phyloP scores from a whole-genome alignment of 176 grass and related monocot species.

The Saccharum officinarum region DNA sequence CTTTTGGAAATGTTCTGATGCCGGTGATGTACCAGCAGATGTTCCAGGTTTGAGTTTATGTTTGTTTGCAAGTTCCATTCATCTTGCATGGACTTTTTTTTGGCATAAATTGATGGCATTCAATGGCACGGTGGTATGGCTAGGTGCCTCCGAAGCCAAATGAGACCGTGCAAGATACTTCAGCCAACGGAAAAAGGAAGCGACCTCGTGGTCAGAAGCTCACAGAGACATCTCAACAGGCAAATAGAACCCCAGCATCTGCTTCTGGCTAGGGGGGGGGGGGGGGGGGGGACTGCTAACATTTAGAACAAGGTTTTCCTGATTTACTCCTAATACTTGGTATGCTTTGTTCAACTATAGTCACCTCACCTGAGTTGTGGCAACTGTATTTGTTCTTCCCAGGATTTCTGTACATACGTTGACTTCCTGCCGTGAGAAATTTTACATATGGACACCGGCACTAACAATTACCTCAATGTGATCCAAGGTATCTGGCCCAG shows the following conservation, averaged over 20 bases:
- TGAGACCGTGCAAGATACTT: slow-evolving; percentile 45
- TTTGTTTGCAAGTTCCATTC: slow-evolving; percentile 27
- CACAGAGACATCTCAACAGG: slow-evolving; percentile 49
- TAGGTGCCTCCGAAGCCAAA: slow-evolving; percentile 75
- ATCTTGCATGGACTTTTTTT: slow-evolving; percentile 10
- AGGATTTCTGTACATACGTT: slow-evolving; percentile 39
- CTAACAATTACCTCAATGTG: neutral
- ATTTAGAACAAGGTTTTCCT: slow-evolving; percentile 36
- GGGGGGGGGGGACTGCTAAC: neutral
- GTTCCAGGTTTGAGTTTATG: slow-evolving; percentile 68
- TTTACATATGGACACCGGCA: neutral
- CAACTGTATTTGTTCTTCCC: neutral
- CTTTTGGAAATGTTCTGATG: slow-evolving; percentile 94
- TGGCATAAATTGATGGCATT: neutral
- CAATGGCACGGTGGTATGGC: slow-evolving; percentile 16
- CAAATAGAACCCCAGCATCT: slow-evolving; percentile 54
- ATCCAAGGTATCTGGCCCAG: neutral
- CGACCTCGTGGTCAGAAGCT: slow-evolving; percentile 65
- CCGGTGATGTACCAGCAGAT: slow-evolving; percentile 88
- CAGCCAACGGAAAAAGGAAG: slow-evolving; percentile 63
- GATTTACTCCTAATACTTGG: neutral
- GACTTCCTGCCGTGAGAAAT: slow-evolving; percentile 4
- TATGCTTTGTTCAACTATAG: neutral
- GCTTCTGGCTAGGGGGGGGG: slow-evolving; percentile 44
- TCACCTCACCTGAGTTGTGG: neutral